Conservation (phyloP, 208 protist genomes). For the Trypanosoma grayi region DNA sequence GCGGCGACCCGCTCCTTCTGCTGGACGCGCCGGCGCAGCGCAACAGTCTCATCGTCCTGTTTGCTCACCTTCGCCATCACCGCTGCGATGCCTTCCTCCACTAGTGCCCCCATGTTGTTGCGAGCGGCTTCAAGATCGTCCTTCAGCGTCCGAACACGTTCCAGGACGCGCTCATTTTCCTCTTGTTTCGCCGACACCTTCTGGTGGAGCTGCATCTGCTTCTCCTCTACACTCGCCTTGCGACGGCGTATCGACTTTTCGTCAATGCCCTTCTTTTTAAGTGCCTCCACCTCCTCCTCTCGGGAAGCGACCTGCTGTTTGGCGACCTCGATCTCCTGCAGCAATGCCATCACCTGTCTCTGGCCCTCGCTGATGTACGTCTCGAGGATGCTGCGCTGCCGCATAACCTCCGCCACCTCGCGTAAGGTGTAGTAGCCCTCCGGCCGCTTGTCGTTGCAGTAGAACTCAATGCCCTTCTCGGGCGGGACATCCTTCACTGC, state of each 20-base stretch:
- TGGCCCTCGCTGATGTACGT: background rate
- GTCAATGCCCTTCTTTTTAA: conserved; percentile 10
- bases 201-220: conserved; percentile 8
- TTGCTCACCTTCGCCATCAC: conserved; percentile 1
- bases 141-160: background rate
- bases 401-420: conserved; percentile 10
- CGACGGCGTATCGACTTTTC: conserved; percentile 1
- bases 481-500: conserved; percentile 2
- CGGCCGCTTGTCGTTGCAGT: conserved; percentile 6
- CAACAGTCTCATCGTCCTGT: conserved; percentile 5
- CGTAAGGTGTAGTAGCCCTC: conserved; percentile 17
- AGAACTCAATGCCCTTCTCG: conserved; percentile 2
- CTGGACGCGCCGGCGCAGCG: conserved; percentile 3
- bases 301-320: background rate
- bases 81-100: conserved; percentile 11
- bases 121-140: background rate
- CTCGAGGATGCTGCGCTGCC: conserved; percentile 3
- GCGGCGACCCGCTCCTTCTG: conserved; percentile 7
- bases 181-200: conserved; percentile 10
- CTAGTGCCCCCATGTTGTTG: conserved; percentile 1
- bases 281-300: background rate
- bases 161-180: conserved; percentile 6
- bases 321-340: background rate
- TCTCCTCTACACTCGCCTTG: background rate
- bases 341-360: background rate